These are phyloP conservation scores for Metarhizium rileyi DNA, from an alignment of 2,329 filamentous ascomycete species.

Conservation along the genomic window DNA sequence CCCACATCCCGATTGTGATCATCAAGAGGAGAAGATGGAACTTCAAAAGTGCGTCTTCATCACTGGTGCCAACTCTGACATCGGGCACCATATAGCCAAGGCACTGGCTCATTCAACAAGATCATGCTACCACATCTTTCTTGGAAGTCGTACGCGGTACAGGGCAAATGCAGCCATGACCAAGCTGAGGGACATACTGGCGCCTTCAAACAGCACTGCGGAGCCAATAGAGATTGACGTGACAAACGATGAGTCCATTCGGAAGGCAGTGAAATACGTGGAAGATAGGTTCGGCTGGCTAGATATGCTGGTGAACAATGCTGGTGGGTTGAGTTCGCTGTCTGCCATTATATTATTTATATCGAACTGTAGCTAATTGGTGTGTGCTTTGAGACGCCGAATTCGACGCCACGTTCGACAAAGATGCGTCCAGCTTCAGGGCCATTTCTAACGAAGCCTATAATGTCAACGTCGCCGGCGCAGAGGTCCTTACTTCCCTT, in stretches of 20 bases:
- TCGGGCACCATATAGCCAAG: slow-evolving; percentile 49
- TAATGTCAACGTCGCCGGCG: slow-evolving; percentile 40
- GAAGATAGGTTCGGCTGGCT: slow-evolving; percentile 31
- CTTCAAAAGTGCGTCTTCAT: slow-evolving; percentile 38
- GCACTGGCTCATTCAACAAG: slow-evolving; percentile 36
- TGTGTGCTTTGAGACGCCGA: slow-evolving; percentile 22
- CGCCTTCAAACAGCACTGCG: slow-evolving; percentile 31
- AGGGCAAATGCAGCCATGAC: slow-evolving; percentile 33
- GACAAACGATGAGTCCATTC: slow-evolving; percentile 40
- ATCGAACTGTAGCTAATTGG: neutral
- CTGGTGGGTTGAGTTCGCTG: slow-evolving; percentile 24
- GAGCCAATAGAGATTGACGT: slow-evolving; percentile 43
- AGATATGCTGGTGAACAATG: slow-evolving; percentile 49
- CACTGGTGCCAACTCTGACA: slow-evolving; percentile 52
- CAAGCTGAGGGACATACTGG: slow-evolving; percentile 32
- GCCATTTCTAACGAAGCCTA: slow-evolving; percentile 33
- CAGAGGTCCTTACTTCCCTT: slow-evolving; percentile 28
- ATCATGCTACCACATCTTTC: slow-evolving; percentile 40
- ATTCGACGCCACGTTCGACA: slow-evolving; percentile 27
- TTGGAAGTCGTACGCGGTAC: slow-evolving; percentile 40
- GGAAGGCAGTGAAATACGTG: slow-evolving; percentile 33
- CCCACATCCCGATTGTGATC: too few relatives aligned
- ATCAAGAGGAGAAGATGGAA: too few relatives aligned
- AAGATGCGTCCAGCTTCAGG: neutral
- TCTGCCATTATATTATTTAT: neutral